Percentiles rank a stretch among this genome's conserved stretches.
These are phyloP conservation scores for Penicillium antarcticum DNA, from an alignment of 495 filamentous ascomycete species.

Conservation along the genomic window DNA sequence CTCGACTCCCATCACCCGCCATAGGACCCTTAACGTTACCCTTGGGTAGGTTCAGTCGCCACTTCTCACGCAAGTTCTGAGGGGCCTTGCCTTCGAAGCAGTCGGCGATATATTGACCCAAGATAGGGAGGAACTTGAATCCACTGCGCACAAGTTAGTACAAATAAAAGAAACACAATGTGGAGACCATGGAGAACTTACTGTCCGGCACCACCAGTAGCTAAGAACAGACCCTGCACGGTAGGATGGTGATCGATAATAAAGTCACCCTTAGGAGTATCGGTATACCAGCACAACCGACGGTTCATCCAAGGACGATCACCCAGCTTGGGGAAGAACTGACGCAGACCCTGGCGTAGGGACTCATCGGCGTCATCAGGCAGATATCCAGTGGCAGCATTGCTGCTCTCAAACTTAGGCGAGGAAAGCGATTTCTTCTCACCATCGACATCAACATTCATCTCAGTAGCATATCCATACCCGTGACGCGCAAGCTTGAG, in stretches of 20 bases:
- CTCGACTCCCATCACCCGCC: constrained; percentile 33
- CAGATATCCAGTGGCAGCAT: constrained; percentile 25
- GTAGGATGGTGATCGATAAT: constrained; percentile 67
- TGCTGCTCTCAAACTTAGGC: constrained; percentile 28
- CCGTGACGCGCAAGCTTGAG: constrained; percentile 75
- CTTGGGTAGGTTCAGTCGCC: constrained; percentile 41
- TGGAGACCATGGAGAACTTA: constrained; percentile 13
- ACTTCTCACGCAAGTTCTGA: constrained; percentile 53
- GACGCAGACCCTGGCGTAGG: constrained; percentile 53
- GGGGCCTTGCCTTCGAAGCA: constrained; percentile 47
- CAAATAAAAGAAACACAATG: not conserved
- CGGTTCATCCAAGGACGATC: constrained; percentile 54
- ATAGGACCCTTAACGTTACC: constrained; percentile 11
- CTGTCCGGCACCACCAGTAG: constrained; percentile 76
- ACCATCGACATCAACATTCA: constrained; percentile 28
- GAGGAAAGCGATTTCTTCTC: constrained; percentile 18
- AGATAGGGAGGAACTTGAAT: constrained; percentile 78
- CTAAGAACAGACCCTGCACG: constrained; percentile 62
- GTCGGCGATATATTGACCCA: constrained; percentile 68
- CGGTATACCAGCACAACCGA: constrained; percentile 44
- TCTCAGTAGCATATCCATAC: constrained; percentile 59
- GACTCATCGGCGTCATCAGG: constrained; percentile 58
- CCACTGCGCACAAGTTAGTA: constrained; percentile 30
- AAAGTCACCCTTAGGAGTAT: constrained; percentile 72
- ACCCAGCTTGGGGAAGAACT: constrained; percentile 56